These are phyloP conservation scores for Aspergillus bridgeri DNA, from an alignment of 495 filamentous ascomycete species.

Conservation along the genomic window DNA sequence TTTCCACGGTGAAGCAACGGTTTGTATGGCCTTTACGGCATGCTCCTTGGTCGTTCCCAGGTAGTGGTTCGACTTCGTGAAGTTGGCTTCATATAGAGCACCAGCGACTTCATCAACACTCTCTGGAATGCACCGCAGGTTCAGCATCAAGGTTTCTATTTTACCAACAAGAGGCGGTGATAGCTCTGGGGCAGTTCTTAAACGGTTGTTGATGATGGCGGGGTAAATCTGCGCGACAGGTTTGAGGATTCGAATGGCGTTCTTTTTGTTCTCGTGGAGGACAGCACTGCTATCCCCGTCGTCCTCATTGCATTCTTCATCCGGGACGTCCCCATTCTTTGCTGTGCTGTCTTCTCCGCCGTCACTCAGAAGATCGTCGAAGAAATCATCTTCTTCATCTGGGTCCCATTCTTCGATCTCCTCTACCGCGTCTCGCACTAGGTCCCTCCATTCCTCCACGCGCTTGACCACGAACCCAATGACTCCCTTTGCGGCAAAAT, in stretches of 20 bases:
- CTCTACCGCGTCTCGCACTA: conserved; percentile 73
- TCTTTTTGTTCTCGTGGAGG: conserved; percentile 36
- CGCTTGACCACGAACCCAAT: conserved; percentile 57
- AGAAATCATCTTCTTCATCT: conserved; percentile 55
- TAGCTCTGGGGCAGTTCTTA: conserved; percentile 28
- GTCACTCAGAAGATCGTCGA: conserved; percentile 39
- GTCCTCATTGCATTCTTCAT: conserved; percentile 21
- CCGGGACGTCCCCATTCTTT: conserved; percentile 35
- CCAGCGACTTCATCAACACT: conserved; percentile 48
- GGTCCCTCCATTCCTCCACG: conserved; percentile 63
- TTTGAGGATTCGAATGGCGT: conserved; percentile 37
- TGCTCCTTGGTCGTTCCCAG: conserved; percentile 26
- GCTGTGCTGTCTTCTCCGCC: conserved; percentile 45
- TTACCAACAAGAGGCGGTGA: conserved; percentile 15
- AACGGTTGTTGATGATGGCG: conserved; percentile 33
- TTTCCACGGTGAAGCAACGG: conserved; percentile 27
- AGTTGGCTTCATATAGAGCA: conserved; percentile 43
- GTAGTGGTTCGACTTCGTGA: conserved; percentile 23
- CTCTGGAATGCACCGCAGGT: conserved; percentile 39
- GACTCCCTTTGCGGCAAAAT: conserved; percentile 61
- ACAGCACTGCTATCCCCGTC: conserved; percentile 29
- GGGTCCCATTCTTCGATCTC: conserved; percentile 85
- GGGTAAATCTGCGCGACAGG: conserved; percentile 42
- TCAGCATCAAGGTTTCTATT: conserved; percentile 30
- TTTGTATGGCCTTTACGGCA: conserved; percentile 29